Evolutionary conservation across 768 basidiomycete genomes (phyloP).

Genomic region (Naganishia randhawae): DNA sequence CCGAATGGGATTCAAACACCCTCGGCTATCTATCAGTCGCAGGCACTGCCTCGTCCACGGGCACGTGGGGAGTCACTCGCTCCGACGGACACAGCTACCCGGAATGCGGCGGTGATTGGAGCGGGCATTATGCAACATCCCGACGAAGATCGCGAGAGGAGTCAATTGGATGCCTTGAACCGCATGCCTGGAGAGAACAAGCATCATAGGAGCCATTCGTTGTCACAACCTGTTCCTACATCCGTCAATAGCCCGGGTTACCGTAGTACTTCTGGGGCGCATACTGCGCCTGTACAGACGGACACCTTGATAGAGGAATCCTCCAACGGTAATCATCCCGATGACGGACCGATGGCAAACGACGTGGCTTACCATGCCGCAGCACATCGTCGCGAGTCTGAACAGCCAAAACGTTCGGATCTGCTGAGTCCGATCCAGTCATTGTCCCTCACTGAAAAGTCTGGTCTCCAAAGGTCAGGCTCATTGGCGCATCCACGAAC

Average conservation of each 20-base stretch:
- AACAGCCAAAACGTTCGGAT: neutral
- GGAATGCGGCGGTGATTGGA: slow-evolving; percentile 1
- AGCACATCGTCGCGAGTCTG: slow-evolving; percentile 1
- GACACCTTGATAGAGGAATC: neutral
- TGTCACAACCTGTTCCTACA: slow-evolving; percentile 8
- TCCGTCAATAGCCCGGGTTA: neutral
- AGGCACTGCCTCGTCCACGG: slow-evolving; percentile 26
- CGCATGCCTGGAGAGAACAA: slow-evolving; percentile 41
- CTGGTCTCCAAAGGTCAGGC: slow-evolving; percentile 1
- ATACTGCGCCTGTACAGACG: neutral
- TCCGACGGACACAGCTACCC: neutral
- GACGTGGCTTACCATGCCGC: neutral
- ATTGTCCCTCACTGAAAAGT: neutral
- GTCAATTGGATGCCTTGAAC: slow-evolving; percentile 51
- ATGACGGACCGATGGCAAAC: neutral
- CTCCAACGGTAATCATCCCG: neutral
- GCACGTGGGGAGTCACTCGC: slow-evolving; percentile 27
- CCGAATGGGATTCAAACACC: slow-evolving; percentile 14
- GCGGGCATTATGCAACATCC: slow-evolving; percentile 51
- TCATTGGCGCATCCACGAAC: slow-evolving; percentile 19
- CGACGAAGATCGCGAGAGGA: slow-evolving; percentile 43
- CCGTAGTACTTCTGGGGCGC: neutral
- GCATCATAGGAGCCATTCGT: slow-evolving; percentile 24
- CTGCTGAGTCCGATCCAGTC: neutral
- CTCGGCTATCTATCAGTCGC: neutral